A percentile compares a stretch with the other conserved stretches of the same genome.
These are phyloP conservation scores for Fusarium proliferatum DNA, from an alignment of 2,329 filamentous ascomycete genomes.

Conservation along the genomic window DNA sequence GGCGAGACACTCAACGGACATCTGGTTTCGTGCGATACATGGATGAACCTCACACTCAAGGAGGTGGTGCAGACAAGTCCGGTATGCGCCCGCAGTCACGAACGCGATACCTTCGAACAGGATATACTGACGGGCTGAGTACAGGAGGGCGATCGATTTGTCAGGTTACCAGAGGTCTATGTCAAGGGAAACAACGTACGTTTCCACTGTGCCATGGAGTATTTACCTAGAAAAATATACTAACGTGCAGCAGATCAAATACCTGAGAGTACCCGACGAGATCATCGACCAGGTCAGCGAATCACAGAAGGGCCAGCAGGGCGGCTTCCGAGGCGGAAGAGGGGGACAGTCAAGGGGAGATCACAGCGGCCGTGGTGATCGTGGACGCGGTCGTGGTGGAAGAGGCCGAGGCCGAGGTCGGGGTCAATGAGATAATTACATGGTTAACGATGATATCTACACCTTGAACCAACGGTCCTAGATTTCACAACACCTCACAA, in stretches of 20 bases:
- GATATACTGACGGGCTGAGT: constrained; percentile 27
- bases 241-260: constrained; percentile 82
- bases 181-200: constrained; percentile 96
- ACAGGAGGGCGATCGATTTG: constrained; percentile 94
- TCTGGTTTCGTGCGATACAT: constrained; percentile 96
- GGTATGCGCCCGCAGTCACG: constrained; percentile 54
- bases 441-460: constrained; percentile 13
- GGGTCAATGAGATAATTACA: constrained; percentile 44
- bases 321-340: constrained; percentile 73
- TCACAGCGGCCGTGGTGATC: constrained; percentile 63
- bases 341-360: constrained; percentile 69
- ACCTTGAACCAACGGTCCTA: neutral
- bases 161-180: constrained; percentile 91
- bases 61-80: constrained; percentile 97
- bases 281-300: constrained; percentile 96
- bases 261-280: constrained; percentile 94
- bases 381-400: constrained; percentile 54
- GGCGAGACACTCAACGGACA: constrained; percentile 98
- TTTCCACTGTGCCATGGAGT: constrained; percentile 20
- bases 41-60: constrained; percentile 99
- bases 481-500: neutral
- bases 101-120: neutral
- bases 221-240: neutral
- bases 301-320: constrained; percentile 79
- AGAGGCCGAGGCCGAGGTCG: constrained; percentile 52